Conservation (phyloP, 108 stramenopile genomes). For the Cyclotella cryptica region DNA sequence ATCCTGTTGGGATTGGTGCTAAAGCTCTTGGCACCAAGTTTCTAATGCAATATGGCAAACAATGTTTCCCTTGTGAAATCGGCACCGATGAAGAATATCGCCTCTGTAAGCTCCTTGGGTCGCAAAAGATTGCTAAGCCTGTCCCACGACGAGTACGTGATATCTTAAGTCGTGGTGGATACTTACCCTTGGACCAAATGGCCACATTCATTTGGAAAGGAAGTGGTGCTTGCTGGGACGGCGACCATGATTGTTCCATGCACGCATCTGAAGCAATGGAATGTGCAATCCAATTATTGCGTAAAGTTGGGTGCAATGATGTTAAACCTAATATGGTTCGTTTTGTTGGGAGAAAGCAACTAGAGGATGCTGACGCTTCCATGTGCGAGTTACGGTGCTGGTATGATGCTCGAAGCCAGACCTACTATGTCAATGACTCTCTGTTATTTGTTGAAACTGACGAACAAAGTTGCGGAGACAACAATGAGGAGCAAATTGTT, state of each 20-base stretch:
- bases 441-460: slow-evolving; percentile 18
- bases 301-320: slow-evolving; percentile 63
- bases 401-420: slow-evolving; percentile 37
- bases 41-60: slow-evolving; percentile 61
- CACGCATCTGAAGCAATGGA: slow-evolving; percentile 44
- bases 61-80: slow-evolving; percentile 69
- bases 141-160: slow-evolving; percentile 66
- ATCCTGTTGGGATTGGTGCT: slow-evolving; percentile 82
- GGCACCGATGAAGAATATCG: slow-evolving; percentile 68
- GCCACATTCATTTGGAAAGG: slow-evolving; percentile 27
- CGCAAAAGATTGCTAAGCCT: slow-evolving; percentile 55
- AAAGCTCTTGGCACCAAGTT: slow-evolving; percentile 82
- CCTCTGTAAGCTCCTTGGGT: slow-evolving; percentile 60
- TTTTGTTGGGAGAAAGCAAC: slow-evolving; percentile 56
- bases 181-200: slow-evolving; percentile 50
- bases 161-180: slow-evolving; percentile 74
- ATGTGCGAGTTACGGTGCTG: slow-evolving; percentile 34
- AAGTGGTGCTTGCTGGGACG: slow-evolving; percentile 19
- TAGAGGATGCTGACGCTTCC: slow-evolving; percentile 27
- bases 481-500: not conserved
- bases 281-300: slow-evolving; percentile 54
- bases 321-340: slow-evolving; percentile 55
- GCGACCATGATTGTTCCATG: slow-evolving; percentile 27
- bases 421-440: slow-evolving; percentile 42
- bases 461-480: not conserved